These are phyloP conservation scores for Plantago elongata DNA, from an alignment of 257 asterid genomes.

Conservation along the genomic window DNA sequence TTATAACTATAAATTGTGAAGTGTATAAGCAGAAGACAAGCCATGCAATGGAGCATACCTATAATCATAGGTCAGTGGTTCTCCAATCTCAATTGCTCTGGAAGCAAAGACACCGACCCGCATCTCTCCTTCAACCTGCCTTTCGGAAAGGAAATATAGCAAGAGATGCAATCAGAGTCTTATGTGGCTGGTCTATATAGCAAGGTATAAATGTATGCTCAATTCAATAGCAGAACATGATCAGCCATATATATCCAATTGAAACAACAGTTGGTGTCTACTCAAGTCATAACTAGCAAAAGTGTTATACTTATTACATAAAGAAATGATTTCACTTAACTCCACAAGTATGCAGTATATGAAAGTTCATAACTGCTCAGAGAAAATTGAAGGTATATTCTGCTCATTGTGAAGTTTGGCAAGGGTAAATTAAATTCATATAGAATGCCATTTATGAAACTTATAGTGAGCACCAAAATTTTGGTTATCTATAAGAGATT, in stretches of 20 bases:
- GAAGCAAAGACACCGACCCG: constrained; percentile 95
- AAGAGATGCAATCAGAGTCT: constrained; percentile 16
- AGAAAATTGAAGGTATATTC: too few relatives aligned
- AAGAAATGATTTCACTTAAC: too few relatives aligned
- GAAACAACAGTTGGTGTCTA: neutral
- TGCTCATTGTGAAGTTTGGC: too few relatives aligned
- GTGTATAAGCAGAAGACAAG: neutral
- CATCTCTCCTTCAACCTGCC: constrained; percentile 90
- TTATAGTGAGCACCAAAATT: too few relatives aligned
- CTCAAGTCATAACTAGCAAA: constrained; percentile 5
- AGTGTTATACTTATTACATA: neutral
- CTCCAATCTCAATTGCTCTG: constrained; percentile 65
- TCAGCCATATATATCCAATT: neutral
- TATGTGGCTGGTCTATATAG: neutral
- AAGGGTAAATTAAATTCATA: too few relatives aligned
- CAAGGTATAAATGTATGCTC: neutral
- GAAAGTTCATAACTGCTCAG: too few relatives aligned
- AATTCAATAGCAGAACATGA: constrained; percentile 3
- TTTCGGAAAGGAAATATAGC: constrained; percentile 25
- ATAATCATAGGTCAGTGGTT: constrained; percentile 86
- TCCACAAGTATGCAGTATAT: too few relatives aligned
- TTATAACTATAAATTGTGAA: neutral
- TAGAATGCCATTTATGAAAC: too few relatives aligned
- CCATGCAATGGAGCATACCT: constrained; percentile 42
- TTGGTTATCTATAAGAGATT: too few relatives aligned